A percentile compares a stretch with the other conserved stretches of the same genome.
Evolutionary conservation across 2,329 filamentous ascomycete genomes (phyloP).

Genomic region (Aureobasidium namibiae): DNA sequence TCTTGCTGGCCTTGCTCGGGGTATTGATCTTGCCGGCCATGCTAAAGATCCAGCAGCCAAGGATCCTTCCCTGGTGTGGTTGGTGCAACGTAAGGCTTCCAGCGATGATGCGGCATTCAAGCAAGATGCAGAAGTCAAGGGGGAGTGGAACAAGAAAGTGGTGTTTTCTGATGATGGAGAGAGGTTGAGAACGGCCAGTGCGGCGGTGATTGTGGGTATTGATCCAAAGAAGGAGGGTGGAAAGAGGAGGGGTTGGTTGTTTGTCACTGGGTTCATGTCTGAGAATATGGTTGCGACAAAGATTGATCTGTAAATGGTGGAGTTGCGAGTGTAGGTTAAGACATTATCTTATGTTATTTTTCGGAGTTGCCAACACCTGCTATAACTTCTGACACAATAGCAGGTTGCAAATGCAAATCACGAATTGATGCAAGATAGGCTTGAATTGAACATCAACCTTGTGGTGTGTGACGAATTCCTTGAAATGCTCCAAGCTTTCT

Average conservation of each 20-base stretch:
- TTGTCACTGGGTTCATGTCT: slow-evolving; percentile 49
- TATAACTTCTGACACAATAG: no score
- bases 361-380: no score
- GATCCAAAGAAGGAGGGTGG: slow-evolving; percentile 38
- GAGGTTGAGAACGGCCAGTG: slow-evolving; percentile 42
- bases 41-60: slow-evolving; percentile 30
- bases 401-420: no score
- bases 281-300: slow-evolving; percentile 43
- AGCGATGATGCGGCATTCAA: background rate
- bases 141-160: slow-evolving; percentile 38
- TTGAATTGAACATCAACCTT: no score
- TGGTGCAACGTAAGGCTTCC: slow-evolving; percentile 14
- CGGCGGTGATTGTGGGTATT: slow-evolving; percentile 46
- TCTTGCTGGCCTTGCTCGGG: slow-evolving; percentile 39
- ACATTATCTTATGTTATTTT: no score
- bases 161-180: slow-evolving; percentile 52
- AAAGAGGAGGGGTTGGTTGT: slow-evolving; percentile 47
- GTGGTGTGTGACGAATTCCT: no score
- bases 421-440: no score
- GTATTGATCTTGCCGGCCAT: slow-evolving; percentile 31
- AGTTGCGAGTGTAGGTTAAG: background rate
- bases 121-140: background rate
- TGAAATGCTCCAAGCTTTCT: no score
- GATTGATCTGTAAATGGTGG: slow-evolving; percentile 37
- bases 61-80: slow-evolving; percentile 43